phyloP scores from a whole-genome alignment of 768 basidiomycete genomes.

The Auriscalpium orientale region DNA sequence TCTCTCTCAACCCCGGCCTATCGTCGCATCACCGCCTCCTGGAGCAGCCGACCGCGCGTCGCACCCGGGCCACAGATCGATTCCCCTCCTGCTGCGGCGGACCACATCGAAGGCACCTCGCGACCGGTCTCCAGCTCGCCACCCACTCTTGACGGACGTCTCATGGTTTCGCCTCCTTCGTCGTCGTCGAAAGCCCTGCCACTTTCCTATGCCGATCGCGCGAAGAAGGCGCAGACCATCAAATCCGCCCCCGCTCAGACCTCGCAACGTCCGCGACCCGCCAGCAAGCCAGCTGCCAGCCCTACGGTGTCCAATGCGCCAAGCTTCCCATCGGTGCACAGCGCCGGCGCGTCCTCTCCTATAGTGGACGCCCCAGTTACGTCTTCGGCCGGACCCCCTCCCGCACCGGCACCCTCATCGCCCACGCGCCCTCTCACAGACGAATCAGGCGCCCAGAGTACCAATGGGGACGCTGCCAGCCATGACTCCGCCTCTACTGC shows the following conservation, averaged over 20 bases:
- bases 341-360: slow-evolving; percentile 1
- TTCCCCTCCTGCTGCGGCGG: too few species aligned
- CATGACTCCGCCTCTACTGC: slow-evolving; percentile 4
- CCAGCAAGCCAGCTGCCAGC: background rate
- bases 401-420: slow-evolving; percentile 1
- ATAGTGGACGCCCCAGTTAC: background rate
- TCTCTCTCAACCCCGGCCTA: too few species aligned
- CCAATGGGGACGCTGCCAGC: slow-evolving; percentile 1
- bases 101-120: background rate
- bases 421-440: background rate
- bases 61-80: too few species aligned
- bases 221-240: slow-evolving; percentile 31
- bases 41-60: too few species aligned
- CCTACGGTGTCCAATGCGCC: slow-evolving; percentile 2
- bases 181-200: slow-evolving; percentile 27
- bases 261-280: slow-evolving; percentile 6
- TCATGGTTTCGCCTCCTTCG: slow-evolving; percentile 25
- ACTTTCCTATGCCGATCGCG: slow-evolving; percentile 44
- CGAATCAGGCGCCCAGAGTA: slow-evolving; percentile 1
- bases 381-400: slow-evolving; percentile 4
- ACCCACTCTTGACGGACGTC: slow-evolving; percentile 18
- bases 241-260: slow-evolving; percentile 6
- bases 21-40: too few species aligned
- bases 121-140: slow-evolving; percentile 5
- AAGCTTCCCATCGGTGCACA: slow-evolving; percentile 1